These are phyloP conservation scores for Ophiostoma tasmaniense DNA, from an alignment of 2,329 filamentous ascomycete species.

Conservation along the genomic window DNA sequence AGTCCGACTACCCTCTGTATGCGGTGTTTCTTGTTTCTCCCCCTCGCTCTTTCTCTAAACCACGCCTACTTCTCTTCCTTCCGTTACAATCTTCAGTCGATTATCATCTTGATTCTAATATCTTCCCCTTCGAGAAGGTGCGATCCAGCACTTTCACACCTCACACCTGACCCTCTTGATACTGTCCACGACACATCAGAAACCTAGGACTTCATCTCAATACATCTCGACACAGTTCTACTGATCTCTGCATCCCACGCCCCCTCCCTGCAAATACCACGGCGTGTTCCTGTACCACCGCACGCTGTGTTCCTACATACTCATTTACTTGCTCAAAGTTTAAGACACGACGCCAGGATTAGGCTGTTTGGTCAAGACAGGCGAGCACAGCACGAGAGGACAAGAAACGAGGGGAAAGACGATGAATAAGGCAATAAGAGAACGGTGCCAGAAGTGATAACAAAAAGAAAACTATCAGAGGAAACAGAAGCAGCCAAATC, in stretches of 20 bases:
- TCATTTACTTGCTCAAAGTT: conserved; percentile 15
- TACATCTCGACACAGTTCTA: not conserved
- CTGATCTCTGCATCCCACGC: not conserved
- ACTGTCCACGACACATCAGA: not conserved
- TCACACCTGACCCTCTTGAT: not conserved
- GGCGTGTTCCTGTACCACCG: not conserved
- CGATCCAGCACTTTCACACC: not conserved
- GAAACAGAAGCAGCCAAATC: not conserved
- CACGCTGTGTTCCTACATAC: conserved; percentile 4
- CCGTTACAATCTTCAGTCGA: not conserved
- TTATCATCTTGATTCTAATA: not conserved
- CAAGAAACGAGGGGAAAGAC: not conserved
- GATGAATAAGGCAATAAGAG: not conserved
- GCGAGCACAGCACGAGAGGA: not conserved
- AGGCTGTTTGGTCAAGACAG: conserved; percentile 1
- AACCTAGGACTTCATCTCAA: not conserved
- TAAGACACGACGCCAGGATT: conserved; percentile 10
- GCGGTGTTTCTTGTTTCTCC: not conserved
- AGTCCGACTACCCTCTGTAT: not conserved
- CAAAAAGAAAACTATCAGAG: not conserved
- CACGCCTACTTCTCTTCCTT: not conserved
- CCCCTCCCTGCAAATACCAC: not conserved
- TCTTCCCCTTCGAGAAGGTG: not conserved
- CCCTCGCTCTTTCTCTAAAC: not conserved
- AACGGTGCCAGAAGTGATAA: not conserved